phyloP scores from a whole-genome alignment of 208 protist genomes.

The Acanthamoeba lugdunensis region DNA sequence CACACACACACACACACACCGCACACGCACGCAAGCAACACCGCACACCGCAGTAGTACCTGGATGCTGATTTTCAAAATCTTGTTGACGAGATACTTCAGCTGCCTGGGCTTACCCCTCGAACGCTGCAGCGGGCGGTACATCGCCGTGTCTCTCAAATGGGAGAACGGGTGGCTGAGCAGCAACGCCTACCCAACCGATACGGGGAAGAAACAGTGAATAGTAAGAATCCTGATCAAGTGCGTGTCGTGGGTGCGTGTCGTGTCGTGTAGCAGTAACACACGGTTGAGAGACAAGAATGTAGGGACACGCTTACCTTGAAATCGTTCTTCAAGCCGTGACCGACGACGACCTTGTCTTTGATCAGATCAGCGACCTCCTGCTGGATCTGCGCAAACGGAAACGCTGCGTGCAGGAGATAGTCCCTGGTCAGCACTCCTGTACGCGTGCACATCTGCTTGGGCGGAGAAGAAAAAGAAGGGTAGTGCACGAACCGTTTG shows the following conservation, averaged over 20 bases:
- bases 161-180: conserved; percentile 74
- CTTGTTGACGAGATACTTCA: conserved; percentile 71
- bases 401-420: neutral
- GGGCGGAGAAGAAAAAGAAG: neutral
- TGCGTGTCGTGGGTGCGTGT: neutral
- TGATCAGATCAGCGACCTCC: conserved; percentile 75
- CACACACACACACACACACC: no score
- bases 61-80: conserved; percentile 73
- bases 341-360: conserved; percentile 75
- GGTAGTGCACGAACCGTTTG: neutral
- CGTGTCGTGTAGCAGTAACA: neutral
- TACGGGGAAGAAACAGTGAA: no score
- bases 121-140: conserved; percentile 62
- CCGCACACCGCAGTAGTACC: neutral
- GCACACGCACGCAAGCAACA: no score
- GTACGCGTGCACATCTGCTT: no score
- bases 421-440: no score
- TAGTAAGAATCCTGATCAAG: neutral
- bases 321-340: conserved; percentile 81
- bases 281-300: no score
- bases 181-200: conserved; percentile 11
- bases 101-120: conserved; percentile 15
- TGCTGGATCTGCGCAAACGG: conserved; percentile 69
- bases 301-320: neutral
- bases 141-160: conserved; percentile 76